Base-by-base conservation (phyloP, 2,329 filamentous ascomycete genomes). In the Diaporthe batatas region DNA sequence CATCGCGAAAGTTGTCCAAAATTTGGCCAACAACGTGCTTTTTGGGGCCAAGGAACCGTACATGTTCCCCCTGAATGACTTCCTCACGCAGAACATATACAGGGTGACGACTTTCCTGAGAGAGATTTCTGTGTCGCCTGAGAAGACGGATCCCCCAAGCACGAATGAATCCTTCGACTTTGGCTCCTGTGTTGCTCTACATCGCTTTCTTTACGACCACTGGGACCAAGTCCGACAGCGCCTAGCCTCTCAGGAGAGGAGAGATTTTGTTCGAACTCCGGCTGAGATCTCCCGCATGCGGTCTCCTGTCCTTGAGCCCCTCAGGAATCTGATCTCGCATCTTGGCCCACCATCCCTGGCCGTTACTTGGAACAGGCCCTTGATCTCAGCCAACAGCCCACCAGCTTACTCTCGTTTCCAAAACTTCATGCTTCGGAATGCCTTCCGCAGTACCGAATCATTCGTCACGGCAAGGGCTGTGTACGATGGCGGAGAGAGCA, bases 21-120 rank as follows among this genome's bases (percentile, higher is more conserved):
- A 92, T 77, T 83, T 93, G 47, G 91, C 91, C 47, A 93, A 93
- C 77, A 93, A 93, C 72, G 91, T 93, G 36, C 83, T 93, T 1
- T 93, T 93, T 76, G 91, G 91, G 5, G 90, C 90, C 44, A 93
- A 93, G 79, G 91, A 93, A 78, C 89, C 90, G 4, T 93, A 92
- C 77, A 93, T 93, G 91, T 91, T 90, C 74, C 90, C 91, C 1
- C 82, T 93, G 29, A 93, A 93, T 77, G 88, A 91, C 72, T 93
- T 93, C 74, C 81, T 93, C 29, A 90, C 90, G 0, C 86, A 91
- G 75, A 91, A 93, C 75, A 93, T 93, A 68, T 92, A 91, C 78
- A 84, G 86, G 44, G 90, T 93, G 21, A 93, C 91, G 2, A 89
- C 88, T 0, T 93, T 93, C 76, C 81, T 93, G 36, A 85, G 90